Base-by-base conservation (phyloP, 2,329 filamentous ascomycete genomes). In the Cercospora sojina region DNA sequence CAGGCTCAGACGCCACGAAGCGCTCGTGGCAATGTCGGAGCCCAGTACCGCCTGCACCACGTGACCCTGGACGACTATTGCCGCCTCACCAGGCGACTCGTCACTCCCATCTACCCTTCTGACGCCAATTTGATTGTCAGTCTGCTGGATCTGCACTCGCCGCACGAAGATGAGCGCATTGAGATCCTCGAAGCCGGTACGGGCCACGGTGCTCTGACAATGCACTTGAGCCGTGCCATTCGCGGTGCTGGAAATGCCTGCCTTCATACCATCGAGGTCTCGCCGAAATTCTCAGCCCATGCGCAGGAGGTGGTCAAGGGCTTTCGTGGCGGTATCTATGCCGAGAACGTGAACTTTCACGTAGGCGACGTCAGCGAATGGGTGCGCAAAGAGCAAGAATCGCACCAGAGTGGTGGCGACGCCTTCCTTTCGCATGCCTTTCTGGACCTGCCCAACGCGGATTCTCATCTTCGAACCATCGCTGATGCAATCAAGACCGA, bases 141-240 rank as follows among this genome's bases (percentile, higher is more conserved):
- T 1, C 82, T 93, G 25, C 84, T 96, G 23, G 91, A 95, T 76
- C 83, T 95, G 53, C 88, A 94, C 31, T 80, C 73, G 72, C 73
- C 78, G 5, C 74, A 74, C 8, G 74, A 75, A 6, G 59, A 69
- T 41, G 62, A 59, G 13, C 23, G 20, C 59, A 77, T 93, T 12
- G 90, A 94, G 75, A 91, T 95, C 53, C 88, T 95, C 61, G 92
- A 95, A 78, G 91, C 91, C 56, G 91, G 92, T 16, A 95, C 91
- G 3, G 92, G 91, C n/a, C 91, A 93, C 82, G 92, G 91, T 65
- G 88, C 89, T 35, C 79, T 95, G 65, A 94, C 91, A 0, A 79
- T 95, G 4, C 87, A 93, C 74, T 83, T 95, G 23, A 88, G 91
- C 31, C 86, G 90, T 61, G 90, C 91, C 2, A 86, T 95, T 55